Evolutionary conservation across 371 early-diverging fungal genomes (phyloP).

Genomic region (Syncephalastrum monosporum): DNA sequence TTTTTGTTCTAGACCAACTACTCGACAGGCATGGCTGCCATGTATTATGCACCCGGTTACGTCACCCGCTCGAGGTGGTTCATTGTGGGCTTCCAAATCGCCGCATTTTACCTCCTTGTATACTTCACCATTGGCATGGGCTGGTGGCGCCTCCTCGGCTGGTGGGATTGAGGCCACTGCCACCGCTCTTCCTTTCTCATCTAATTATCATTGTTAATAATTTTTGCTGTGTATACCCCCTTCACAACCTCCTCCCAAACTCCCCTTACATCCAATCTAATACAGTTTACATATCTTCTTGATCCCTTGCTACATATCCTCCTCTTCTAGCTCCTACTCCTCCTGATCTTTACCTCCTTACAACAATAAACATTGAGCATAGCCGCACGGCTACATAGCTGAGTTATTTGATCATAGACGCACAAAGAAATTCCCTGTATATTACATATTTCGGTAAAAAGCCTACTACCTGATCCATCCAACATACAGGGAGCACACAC

Average conservation of each 20-base stretch:
- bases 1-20: conserved; percentile 49
- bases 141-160: conserved; percentile 75
- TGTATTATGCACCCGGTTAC: conserved; percentile 64
- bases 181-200: background rate
- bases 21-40: conserved; percentile 57
- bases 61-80: conserved; percentile 64
- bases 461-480: too few species aligned
- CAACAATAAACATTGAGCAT: too few species aligned
- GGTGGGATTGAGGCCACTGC: conserved; percentile 26
- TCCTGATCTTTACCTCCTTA: too few species aligned
- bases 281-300: conserved; percentile 2
- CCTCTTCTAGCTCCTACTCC: too few species aligned
- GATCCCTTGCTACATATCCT: conserved; percentile 3
- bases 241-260: background rate
- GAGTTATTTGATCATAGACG: too few species aligned
- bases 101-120: conserved; percentile 49
- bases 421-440: too few species aligned
- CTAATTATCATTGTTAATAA: background rate
- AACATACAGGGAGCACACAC: too few species aligned
- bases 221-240: too few species aligned
- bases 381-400: too few species aligned
- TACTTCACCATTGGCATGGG: conserved; percentile 64
- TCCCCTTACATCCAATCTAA: background rate
- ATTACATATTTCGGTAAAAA: too few species aligned
- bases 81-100: conserved; percentile 51